Evolutionary conservation across 1,284 basidiomycete genomes (phyloP).

Genomic region (Pascua sp.): DNA sequence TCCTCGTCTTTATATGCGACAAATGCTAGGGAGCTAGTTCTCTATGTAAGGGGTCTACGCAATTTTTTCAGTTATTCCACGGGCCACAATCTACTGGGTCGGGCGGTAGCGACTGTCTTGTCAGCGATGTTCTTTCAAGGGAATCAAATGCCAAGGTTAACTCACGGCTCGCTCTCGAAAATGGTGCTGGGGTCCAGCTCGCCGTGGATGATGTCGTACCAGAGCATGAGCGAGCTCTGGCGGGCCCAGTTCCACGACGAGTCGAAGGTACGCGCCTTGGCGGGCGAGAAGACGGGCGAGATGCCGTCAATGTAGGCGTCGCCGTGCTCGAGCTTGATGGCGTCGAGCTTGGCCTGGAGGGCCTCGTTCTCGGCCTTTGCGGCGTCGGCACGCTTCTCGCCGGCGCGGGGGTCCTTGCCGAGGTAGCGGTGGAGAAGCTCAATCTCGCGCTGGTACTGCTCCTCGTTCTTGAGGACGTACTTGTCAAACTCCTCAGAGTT

Average conservation of each 20-base stretch:
- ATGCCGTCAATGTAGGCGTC: constrained; percentile 93
- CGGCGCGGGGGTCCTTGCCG: constrained; percentile 84
- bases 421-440: constrained; percentile 96
- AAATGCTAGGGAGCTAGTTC: no score
- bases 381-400: constrained; percentile 80
- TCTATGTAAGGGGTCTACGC: no score
- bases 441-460: constrained; percentile 87
- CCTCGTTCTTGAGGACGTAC: constrained; percentile 89
- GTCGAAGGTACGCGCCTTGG: constrained; percentile 96
- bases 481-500: constrained; percentile 98
- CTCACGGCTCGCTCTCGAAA: constrained; percentile 37
- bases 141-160: background rate
- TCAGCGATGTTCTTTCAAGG: background rate
- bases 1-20: no score
- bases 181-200: constrained; percentile 47
- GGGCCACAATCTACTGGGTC: constrained; percentile 1
- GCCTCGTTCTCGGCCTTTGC: constrained; percentile 63
- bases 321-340: constrained; percentile 70
- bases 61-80: background rate
- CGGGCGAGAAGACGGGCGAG: constrained; percentile 84
- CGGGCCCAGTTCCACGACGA: constrained; percentile 99
- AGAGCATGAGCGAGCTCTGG: constrained; percentile 91
- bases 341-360: constrained; percentile 81
- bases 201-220: constrained; percentile 96
- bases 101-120: constrained; percentile 6